Evolutionary conservation across 805 yeast genomes (phyloP).

Genomic region (Monosporozyma servazzii): DNA sequence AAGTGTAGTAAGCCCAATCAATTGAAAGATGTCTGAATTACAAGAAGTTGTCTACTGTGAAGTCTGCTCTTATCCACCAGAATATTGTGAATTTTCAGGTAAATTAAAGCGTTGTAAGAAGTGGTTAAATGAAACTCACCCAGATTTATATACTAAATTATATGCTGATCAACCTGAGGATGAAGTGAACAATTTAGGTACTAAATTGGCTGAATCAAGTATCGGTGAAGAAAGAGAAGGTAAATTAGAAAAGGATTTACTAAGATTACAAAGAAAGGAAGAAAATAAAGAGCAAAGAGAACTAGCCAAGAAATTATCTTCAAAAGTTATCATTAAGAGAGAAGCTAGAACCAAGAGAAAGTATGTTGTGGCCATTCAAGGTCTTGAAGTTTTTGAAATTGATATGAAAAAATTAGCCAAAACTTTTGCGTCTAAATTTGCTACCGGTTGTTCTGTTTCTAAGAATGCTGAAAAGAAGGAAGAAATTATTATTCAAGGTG

Average conservation of each 20-base stretch:
- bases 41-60: conserved; percentile 57
- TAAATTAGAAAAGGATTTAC: conserved; percentile 70
- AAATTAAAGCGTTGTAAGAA: conserved; percentile 71
- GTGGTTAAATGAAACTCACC: conserved; percentile 60
- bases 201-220: conserved; percentile 41
- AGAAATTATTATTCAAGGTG: conserved; percentile 89
- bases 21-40: conserved; percentile 1
- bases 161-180: conserved; percentile 42
- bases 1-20: neutral
- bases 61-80: conserved; percentile 78
- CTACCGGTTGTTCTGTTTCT: conserved; percentile 90
- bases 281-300: conserved; percentile 81
- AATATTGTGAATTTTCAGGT: conserved; percentile 86
- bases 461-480: conserved; percentile 88
- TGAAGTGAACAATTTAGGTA: conserved; percentile 29
- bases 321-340: conserved; percentile 74
- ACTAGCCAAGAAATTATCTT: conserved; percentile 63
- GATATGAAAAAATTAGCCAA: conserved; percentile 88
- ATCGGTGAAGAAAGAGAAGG: conserved; percentile 71
- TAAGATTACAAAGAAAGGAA: conserved; percentile 77
- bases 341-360: conserved; percentile 86
- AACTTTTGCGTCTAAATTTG: conserved; percentile 87
- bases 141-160: conserved; percentile 46
- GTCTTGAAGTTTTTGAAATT: conserved; percentile 78
- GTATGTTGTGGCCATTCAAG: conserved; percentile 76